A percentile compares a stretch with the other conserved stretches of the same genome.
These are phyloP conservation scores for Saccharomyces hybrid DNA, from an alignment of 1,139 yeast species.

Conservation along the genomic window DNA sequence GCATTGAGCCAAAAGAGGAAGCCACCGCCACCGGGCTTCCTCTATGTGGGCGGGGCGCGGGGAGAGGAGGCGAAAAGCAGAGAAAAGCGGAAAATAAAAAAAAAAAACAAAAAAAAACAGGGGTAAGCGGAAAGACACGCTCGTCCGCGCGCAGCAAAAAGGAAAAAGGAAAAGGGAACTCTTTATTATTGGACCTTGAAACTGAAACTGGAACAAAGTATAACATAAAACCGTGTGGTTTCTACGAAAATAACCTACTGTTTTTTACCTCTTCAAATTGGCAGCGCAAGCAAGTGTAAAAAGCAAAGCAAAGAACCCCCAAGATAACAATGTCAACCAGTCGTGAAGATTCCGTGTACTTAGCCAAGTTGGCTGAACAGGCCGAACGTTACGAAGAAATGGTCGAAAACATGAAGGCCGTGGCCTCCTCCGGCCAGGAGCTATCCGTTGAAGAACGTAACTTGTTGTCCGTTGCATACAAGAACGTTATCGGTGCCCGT, in stretches of 20 bases:
- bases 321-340: conserved; percentile 54
- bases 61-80: conserved; percentile 1
- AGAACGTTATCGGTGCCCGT: too few species aligned
- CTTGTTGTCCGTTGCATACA: too few species aligned
- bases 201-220: background rate
- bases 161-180: background rate
- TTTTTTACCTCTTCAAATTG: background rate
- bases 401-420: too few species aligned
- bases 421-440: too few species aligned
- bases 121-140: background rate
- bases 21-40: background rate
- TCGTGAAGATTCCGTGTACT: conserved; percentile 37
- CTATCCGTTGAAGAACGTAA: too few species aligned
- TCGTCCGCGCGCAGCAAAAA: background rate
- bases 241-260: background rate
- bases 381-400: too few species aligned
- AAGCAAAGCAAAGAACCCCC: background rate
- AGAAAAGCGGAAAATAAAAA: background rate
- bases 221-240: background rate
- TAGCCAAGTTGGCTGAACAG: too few species aligned
- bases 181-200: background rate
- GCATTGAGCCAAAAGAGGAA: background rate
- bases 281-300: background rate
- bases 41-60: conserved; percentile 4
- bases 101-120: background rate